These are phyloP conservation scores for Lipomyces starkeyi DNA, from an alignment of 805 yeast species.

Conservation along the genomic window DNA sequence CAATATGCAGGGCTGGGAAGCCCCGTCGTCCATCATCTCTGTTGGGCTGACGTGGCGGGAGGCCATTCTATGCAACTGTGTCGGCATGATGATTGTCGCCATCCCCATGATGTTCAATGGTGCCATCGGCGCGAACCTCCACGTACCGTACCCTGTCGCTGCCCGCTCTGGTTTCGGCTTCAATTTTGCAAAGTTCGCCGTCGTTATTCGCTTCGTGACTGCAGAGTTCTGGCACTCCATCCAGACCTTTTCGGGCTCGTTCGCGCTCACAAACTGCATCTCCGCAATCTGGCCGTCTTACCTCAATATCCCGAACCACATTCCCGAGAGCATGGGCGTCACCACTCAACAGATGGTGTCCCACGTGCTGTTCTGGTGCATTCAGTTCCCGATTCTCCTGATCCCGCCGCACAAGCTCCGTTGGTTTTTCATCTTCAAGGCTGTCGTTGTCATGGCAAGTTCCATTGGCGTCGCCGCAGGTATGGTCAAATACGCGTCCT, in stretches of 20 bases:
- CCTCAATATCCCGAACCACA: constrained; percentile 34
- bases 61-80: constrained; percentile 29
- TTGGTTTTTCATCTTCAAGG: constrained; percentile 35
- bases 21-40: constrained; percentile 34
- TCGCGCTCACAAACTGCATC: constrained; percentile 34
- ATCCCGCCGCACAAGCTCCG: constrained; percentile 39
- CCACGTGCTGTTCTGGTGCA: constrained; percentile 33
- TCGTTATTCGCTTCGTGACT: constrained; percentile 34
- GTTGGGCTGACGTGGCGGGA: constrained; percentile 39
- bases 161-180: constrained; percentile 79
- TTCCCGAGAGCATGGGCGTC: constrained; percentile 34
- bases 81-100: constrained; percentile 57
- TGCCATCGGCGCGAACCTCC: constrained; percentile 80
- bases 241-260: constrained; percentile 36
- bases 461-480: constrained; percentile 38
- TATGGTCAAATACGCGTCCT: constrained; percentile 29
- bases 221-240: constrained; percentile 39
- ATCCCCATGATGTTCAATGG: constrained; percentile 72
- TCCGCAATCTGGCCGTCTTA: constrained; percentile 39
- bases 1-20: constrained; percentile 38
- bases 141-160: constrained; percentile 83
- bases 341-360: constrained; percentile 38
- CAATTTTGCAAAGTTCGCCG: constrained; percentile 34
- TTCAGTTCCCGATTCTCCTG: constrained; percentile 35
- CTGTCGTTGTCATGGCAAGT: constrained; percentile 30